phyloP scores from a whole-genome alignment of 2,329 filamentous ascomycete genomes.

The Aspergillus sp. region DNA sequence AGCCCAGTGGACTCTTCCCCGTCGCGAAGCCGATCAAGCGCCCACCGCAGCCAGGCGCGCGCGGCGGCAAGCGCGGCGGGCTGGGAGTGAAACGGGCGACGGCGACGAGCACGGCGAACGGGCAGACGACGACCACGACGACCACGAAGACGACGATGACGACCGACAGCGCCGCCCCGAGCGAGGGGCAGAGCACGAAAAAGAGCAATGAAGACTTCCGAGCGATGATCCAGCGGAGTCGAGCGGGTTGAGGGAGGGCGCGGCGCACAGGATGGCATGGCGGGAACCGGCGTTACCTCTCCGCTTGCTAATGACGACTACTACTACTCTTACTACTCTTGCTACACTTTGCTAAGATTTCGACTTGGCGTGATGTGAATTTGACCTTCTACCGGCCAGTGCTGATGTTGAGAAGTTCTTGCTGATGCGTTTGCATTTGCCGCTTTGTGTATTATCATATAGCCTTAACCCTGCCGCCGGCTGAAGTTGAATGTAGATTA shows the following conservation, averaged over 20 bases:
- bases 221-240: constrained; percentile 52
- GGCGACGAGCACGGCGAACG: constrained; percentile 19
- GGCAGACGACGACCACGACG: constrained; percentile 25
- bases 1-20: constrained; percentile 29
- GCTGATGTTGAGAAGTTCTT: constrained; percentile 2
- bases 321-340: constrained; percentile 6
- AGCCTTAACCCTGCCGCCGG: not conserved
- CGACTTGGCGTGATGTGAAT: not conserved
- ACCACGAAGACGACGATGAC: constrained; percentile 32
- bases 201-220: constrained; percentile 64
- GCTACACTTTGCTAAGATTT: constrained; percentile 1
- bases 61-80: constrained; percentile 50
- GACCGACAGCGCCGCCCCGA: constrained; percentile 22
- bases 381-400: not conserved
- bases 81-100: constrained; percentile 50
- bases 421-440: constrained; percentile 1
- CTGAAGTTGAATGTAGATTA: constrained; percentile 11
- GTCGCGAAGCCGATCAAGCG: constrained; percentile 45
- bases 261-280: constrained; percentile 29
- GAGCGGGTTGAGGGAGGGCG: constrained; percentile 26
- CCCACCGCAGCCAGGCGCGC: constrained; percentile 47
- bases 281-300: constrained; percentile 32
- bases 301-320: constrained; percentile 9
- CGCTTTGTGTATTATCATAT: constrained; percentile 8
- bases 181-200: constrained; percentile 30